phyloP scores from a whole-genome alignment of 106 monocot genomes.

The Allium fistulosum region DNA sequence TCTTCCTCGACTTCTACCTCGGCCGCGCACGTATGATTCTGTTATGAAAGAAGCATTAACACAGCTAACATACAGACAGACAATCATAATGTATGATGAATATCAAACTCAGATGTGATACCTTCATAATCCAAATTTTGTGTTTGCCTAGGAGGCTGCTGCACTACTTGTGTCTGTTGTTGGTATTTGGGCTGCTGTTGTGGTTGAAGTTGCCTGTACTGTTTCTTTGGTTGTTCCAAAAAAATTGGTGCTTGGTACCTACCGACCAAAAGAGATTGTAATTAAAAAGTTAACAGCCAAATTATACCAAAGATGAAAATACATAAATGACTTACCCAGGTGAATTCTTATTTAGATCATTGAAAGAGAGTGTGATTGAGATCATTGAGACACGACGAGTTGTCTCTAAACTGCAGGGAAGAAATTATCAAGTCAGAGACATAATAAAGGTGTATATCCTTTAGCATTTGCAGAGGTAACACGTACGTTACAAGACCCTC shows the following conservation, averaged over 20 bases:
- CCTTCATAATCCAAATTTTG: conserved; percentile 30
- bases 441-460: too few relatives aligned
- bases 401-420: conserved; percentile 59
- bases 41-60: background rate
- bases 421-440: background rate
- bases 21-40: conserved; percentile 71
- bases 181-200: conserved; percentile 24
- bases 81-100: background rate
- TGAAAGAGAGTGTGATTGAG: conserved; percentile 74
- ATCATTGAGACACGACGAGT: conserved; percentile 98
- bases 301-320: background rate
- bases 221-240: conserved; percentile 37
- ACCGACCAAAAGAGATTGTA: background rate
- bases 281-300: background rate
- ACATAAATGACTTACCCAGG: conserved; percentile 53
- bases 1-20: conserved; percentile 79
- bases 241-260: conserved; percentile 69
- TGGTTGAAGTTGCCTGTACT: conserved; percentile 15
- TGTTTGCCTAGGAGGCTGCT: conserved; percentile 19
- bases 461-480: background rate
- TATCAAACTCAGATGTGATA: background rate
- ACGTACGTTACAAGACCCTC: conserved; percentile 96
- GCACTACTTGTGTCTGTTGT: conserved; percentile 20
- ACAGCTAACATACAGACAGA: background rate
- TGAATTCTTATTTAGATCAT: conserved; percentile 47